A percentile compares a stretch with the other conserved stretches of the same genome.
Evolutionary conservation across 257 asterid genomes (phyloP).

Genomic region (Scutellaria galericulata): DNA sequence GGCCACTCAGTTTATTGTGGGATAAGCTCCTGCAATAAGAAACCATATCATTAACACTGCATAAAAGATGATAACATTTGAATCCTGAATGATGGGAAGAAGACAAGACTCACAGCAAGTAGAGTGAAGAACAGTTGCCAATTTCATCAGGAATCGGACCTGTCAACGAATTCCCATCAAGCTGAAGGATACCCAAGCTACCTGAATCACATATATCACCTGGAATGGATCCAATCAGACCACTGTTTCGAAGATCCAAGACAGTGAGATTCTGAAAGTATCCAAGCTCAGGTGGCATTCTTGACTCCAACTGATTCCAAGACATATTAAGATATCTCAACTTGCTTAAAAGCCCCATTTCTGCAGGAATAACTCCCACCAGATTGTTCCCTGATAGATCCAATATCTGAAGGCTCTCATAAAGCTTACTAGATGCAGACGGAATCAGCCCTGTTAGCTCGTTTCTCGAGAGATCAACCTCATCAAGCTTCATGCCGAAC

Average conservation of each 20-base stretch:
- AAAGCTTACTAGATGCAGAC: constrained; percentile 57
- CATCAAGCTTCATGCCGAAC: constrained; percentile 68
- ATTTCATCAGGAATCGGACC: constrained; percentile 79
- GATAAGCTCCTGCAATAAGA: constrained; percentile 82
- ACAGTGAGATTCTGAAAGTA: constrained; percentile 69
- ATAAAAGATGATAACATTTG: not conserved
- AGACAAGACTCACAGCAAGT: constrained; percentile 78
- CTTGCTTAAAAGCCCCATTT: constrained; percentile 75
- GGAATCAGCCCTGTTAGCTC: constrained; percentile 66
- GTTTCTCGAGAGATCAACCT: constrained; percentile 78
- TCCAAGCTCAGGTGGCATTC: constrained; percentile 79
- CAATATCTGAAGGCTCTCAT: constrained; percentile 58
- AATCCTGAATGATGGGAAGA: not conserved
- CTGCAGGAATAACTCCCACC: constrained; percentile 70
- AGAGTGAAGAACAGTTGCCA: constrained; percentile 86
- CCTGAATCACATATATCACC: constrained; percentile 84
- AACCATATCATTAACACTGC: not conserved
- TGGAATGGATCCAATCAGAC: constrained; percentile 70
- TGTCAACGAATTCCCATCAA: constrained; percentile 79
- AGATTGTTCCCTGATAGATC: constrained; percentile 80
- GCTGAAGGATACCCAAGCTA: constrained; percentile 82
- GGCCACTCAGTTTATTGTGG: constrained; percentile 69
- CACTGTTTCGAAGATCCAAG: constrained; percentile 71
- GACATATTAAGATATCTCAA: constrained; percentile 77
- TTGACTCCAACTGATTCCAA: constrained; percentile 75